These are phyloP conservation scores for Picea glauca DNA, from an alignment of 75 land plant genomes.

Conservation along the genomic window DNA sequence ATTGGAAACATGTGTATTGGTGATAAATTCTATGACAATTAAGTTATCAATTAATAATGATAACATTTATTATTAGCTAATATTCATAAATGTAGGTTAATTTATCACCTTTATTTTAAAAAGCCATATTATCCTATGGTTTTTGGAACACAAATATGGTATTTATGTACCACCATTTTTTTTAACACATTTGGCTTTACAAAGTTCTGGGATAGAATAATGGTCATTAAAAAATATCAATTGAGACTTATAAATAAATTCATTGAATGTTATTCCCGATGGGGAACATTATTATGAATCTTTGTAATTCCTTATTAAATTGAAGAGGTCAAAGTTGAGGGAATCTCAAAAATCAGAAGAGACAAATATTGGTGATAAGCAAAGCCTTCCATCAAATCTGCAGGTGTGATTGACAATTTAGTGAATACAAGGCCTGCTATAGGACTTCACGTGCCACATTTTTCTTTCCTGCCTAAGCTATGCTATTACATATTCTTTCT, in stretches of 20 bases:
- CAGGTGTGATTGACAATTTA: constrained; percentile 49
- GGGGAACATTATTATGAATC: neutral
- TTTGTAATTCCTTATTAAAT: neutral
- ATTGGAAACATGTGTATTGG: too few relatives aligned
- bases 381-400: constrained; percentile 25
- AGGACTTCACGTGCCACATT: constrained; percentile 48
- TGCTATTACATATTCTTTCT: neutral
- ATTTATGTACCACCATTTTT: too few relatives aligned
- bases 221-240: too few relatives aligned
- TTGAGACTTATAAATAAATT: neutral
- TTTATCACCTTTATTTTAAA: too few relatives aligned
- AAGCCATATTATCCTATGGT: too few relatives aligned
- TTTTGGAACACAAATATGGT: too few relatives aligned
- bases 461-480: neutral
- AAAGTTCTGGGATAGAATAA: too few relatives aligned
- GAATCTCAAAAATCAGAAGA: neutral
- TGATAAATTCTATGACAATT: too few relatives aligned
- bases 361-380: neutral
- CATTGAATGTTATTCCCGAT: neutral
- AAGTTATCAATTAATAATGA: too few relatives aligned
- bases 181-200: too few relatives aligned
- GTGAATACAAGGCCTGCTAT: constrained; percentile 60
- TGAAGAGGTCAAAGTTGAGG: neutral
- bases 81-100: too few relatives aligned
- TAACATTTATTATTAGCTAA: too few relatives aligned